Evolutionary conservation across 768 basidiomycete species (phyloP).

Genomic region (Mycena polygramma): DNA sequence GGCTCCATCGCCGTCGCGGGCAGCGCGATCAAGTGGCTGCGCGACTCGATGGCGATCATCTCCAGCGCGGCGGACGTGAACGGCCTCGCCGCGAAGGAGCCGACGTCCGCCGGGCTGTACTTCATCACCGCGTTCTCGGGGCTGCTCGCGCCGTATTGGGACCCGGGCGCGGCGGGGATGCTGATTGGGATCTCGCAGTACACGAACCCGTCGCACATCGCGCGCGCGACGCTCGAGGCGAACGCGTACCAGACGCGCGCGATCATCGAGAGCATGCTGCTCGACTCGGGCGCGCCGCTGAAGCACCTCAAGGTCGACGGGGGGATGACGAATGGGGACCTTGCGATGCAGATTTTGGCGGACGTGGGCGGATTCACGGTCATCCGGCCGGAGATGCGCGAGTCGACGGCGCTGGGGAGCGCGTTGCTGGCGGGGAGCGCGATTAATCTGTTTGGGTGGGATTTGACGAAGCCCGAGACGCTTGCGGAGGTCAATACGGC

Average conservation of each 20-base stretch:
- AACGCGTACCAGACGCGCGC: conserved; percentile 97
- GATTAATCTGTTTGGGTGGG: conserved; percentile 92
- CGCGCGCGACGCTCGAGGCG: conserved; percentile 95
- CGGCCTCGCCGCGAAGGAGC: conserved; percentile 79
- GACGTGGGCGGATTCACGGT: conserved; percentile 94
- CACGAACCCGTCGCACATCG: conserved; percentile 93
- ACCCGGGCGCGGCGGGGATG: conserved; percentile 88
- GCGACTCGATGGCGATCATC: conserved; percentile 92
- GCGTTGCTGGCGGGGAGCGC: conserved; percentile 94
- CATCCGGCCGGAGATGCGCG: conserved; percentile 95
- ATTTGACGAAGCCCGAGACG: conserved; percentile 86
- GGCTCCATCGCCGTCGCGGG: conserved; percentile 97
- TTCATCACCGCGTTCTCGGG: conserved; percentile 98
- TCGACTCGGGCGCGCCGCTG: conserved; percentile 85
- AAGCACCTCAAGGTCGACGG: conserved; percentile 95
- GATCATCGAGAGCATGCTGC: conserved; percentile 94
- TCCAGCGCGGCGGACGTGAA: conserved; percentile 87
- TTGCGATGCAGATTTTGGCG: conserved; percentile 88
- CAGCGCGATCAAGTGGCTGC: conserved; percentile 95
- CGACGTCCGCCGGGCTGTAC: conserved; percentile 89
- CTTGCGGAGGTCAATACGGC: conserved; percentile 89
- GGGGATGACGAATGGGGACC: conserved; percentile 96
- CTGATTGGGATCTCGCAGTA: conserved; percentile 90
- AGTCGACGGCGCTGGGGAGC: conserved; percentile 97
- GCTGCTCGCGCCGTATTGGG: conserved; percentile 98